These are phyloP conservation scores for Pestalotiopsis sp. DNA, from an alignment of 2,329 filamentous ascomycete genomes.

Conservation along the genomic window DNA sequence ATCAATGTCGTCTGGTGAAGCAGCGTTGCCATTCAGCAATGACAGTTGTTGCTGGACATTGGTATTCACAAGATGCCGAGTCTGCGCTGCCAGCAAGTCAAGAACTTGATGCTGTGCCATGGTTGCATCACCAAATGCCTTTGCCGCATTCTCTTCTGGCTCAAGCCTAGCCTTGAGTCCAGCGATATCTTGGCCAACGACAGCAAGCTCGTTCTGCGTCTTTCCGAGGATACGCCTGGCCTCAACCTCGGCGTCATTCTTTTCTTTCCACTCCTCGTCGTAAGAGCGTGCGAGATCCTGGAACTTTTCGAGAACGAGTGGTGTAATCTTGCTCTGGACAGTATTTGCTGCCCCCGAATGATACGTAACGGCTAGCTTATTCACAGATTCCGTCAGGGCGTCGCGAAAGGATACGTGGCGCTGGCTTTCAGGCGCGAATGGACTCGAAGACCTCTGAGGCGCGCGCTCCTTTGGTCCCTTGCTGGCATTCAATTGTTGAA, in stretches of 20 bases:
- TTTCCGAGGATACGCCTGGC: slow-evolving; percentile 66
- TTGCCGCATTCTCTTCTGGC: slow-evolving; percentile 53
- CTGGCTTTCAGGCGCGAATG: slow-evolving; percentile 64
- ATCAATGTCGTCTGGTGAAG: slow-evolving; percentile 40
- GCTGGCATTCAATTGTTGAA: slow-evolving; percentile 72
- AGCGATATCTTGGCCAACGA: slow-evolving; percentile 59
- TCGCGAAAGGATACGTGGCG: slow-evolving; percentile 56
- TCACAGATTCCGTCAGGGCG: slow-evolving; percentile 44
- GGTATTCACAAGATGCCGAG: slow-evolving; percentile 53
- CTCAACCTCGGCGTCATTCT: slow-evolving; percentile 69
- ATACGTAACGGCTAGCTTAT: slow-evolving; percentile 45
- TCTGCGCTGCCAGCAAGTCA: slow-evolving; percentile 53
- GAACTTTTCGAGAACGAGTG: slow-evolving; percentile 71
- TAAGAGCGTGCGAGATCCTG: slow-evolving; percentile 70
- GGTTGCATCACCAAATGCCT: slow-evolving; percentile 53
- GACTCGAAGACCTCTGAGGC: slow-evolving; percentile 76
- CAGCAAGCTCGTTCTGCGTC: slow-evolving; percentile 67
- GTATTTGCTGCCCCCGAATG: slow-evolving; percentile 68
- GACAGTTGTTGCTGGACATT: slow-evolving; percentile 52
- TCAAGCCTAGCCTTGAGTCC: slow-evolving; percentile 59
- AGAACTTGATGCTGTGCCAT: slow-evolving; percentile 49
- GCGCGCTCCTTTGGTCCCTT: slow-evolving; percentile 59
- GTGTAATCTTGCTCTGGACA: slow-evolving; percentile 69
- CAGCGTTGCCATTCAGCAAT: slow-evolving; percentile 45
- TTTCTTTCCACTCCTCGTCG: slow-evolving; percentile 75